phyloP scores from a whole-genome alignment of 2,329 filamentous ascomycete species.

The Dendryphion nanum region DNA sequence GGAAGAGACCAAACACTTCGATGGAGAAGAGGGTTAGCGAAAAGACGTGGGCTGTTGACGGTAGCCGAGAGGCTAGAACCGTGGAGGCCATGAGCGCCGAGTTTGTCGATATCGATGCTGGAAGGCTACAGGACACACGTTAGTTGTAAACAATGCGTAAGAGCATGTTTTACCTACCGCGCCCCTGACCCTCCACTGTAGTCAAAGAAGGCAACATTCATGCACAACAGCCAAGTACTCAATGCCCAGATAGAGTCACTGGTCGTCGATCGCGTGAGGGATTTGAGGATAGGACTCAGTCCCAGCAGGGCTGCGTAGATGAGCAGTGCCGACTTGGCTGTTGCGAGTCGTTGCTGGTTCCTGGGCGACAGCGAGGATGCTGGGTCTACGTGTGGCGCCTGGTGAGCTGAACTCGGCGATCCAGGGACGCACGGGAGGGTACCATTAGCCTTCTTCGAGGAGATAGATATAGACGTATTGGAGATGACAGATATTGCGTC shows the following conservation, averaged over 20 bases:
- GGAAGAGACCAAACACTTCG: constrained; percentile 94
- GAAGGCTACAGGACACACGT: constrained; percentile 52
- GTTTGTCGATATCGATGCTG: constrained; percentile 82
- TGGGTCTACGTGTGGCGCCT: constrained; percentile 36
- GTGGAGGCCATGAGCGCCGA: constrained; percentile 95
- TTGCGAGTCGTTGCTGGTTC: constrained; percentile 67
- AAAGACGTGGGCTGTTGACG: constrained; percentile 91
- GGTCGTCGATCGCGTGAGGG: constrained; percentile 88
- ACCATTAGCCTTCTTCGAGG: not conserved
- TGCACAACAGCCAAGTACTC: constrained; percentile 85
- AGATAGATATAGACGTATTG: constrained; percentile 36
- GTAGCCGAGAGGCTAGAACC: constrained; percentile 84
- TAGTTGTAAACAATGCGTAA: constrained; percentile 9
- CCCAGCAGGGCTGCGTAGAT: constrained; percentile 93
- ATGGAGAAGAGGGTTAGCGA: constrained; percentile 94
- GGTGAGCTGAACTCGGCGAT: constrained; percentile 30
- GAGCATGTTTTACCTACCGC: constrained; percentile 34
- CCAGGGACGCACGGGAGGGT: not conserved
- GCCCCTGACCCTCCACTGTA: constrained; percentile 71
- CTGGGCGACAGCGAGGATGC: constrained; percentile 49
- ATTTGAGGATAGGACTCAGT: constrained; percentile 92
- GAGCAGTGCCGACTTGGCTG: constrained; percentile 85
- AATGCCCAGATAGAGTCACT: constrained; percentile 97
- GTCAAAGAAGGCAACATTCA: constrained; percentile 98
- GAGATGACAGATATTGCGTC: constrained; percentile 59